A percentile compares a stretch with the other conserved stretches of the same genome.
Evolutionary conservation across 164 flowering plant genomes (phyloP).

Genomic region (Buxus sempervirens): DNA sequence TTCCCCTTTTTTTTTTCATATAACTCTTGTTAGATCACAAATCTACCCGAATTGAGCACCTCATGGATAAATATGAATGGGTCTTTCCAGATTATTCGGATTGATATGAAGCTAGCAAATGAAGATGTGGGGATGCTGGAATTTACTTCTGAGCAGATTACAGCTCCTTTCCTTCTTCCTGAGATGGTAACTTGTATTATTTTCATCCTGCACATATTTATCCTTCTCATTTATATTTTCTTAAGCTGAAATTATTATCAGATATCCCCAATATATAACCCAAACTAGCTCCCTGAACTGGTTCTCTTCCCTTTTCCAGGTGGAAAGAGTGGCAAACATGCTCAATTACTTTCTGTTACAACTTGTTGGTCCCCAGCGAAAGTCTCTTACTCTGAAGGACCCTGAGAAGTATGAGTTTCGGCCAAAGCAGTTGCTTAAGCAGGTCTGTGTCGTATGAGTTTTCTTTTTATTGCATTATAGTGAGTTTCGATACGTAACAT

Average conservation of each 20-base stretch:
- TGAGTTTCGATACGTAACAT: background rate
- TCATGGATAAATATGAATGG: background rate
- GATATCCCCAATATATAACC: background rate
- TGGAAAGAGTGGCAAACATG: constrained; percentile 98
- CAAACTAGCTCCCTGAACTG: background rate
- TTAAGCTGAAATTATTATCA: background rate
- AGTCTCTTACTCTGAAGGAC: constrained; percentile 80
- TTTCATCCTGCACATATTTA: background rate
- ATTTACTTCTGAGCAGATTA: constrained; percentile 92
- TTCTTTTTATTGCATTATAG: background rate
- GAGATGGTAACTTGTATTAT: constrained; percentile 68
- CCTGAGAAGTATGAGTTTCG: constrained; percentile 96
- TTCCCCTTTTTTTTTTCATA: no score
- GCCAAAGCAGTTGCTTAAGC: constrained; percentile 83
- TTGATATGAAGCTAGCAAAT: constrained; percentile 97
- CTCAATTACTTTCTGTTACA: constrained; percentile 91
- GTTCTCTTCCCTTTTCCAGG: constrained; percentile 41
- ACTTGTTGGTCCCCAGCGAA: constrained; percentile 96
- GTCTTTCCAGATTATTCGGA: constrained; percentile 68
- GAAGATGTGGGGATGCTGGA: constrained; percentile 95
- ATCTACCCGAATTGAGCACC: background rate
- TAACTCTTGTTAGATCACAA: no score
- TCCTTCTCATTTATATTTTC: background rate
- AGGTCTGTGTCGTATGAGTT: constrained; percentile 39
- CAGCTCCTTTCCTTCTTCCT: constrained; percentile 89